Conservation (phyloP, 1,284 basidiomycete species). For the Ustilago trichophora region DNA sequence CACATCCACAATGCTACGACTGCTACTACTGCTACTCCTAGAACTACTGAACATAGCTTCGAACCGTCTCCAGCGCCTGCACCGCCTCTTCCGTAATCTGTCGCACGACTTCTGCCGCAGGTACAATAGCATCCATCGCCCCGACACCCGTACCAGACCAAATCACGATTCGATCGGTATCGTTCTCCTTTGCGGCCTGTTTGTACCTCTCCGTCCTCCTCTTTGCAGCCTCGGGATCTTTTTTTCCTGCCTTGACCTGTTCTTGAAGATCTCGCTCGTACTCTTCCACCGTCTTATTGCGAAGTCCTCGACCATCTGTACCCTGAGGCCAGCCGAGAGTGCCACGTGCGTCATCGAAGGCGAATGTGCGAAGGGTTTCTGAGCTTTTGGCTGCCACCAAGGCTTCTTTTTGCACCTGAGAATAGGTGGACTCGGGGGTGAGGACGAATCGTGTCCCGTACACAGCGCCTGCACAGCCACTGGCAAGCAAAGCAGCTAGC, state of each 20-base stretch:
- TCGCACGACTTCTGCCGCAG: constrained; percentile 47
- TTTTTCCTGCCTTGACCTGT: constrained; percentile 11
- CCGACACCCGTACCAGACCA: constrained; percentile 65
- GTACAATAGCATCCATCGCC: constrained; percentile 41
- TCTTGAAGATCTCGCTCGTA: constrained; percentile 47
- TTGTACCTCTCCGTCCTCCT: constrained; percentile 53
- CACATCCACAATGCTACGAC: too few relatives aligned
- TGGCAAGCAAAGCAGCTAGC: constrained; percentile 50
- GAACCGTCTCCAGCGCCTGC: constrained; percentile 19
- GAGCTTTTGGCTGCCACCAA: constrained; percentile 37
- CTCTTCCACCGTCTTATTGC: constrained; percentile 56
- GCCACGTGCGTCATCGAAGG: constrained; percentile 62
- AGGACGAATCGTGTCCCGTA: constrained; percentile 62
- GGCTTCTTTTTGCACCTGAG: constrained; percentile 53
- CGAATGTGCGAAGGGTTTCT: constrained; percentile 55
- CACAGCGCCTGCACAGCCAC: constrained; percentile 60
- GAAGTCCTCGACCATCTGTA: constrained; percentile 59
- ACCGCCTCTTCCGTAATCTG: constrained; percentile 40
- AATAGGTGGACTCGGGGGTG: constrained; percentile 58
- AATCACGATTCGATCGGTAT: constrained; percentile 54
- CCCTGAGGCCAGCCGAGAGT: constrained; percentile 62
- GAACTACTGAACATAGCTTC: constrained; percentile 25
- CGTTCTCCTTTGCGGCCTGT: constrained; percentile 47
- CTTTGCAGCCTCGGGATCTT: constrained; percentile 23
- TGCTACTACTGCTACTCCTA: too few relatives aligned